Conservation (phyloP, 2,329 filamentous ascomycete species). For the Hypoxylon sp. region DNA sequence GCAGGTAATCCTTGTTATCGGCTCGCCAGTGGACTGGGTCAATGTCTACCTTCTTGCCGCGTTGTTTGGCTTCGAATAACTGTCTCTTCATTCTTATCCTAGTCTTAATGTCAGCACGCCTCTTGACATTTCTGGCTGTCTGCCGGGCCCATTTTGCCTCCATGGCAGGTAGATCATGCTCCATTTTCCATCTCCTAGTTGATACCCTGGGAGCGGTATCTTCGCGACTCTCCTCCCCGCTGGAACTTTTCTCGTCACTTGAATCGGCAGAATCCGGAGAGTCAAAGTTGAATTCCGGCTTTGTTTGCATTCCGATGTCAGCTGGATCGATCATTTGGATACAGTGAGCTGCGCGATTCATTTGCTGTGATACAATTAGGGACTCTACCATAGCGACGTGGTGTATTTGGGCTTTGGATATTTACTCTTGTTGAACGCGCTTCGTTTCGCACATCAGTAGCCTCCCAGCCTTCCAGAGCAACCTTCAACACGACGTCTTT, state of each 20-base stretch:
- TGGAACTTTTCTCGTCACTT: constrained; percentile 13
- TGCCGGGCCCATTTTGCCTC: no score
- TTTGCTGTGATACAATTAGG: constrained; percentile 21
- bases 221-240: constrained; percentile 26
- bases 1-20: constrained; percentile 20
- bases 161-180: no score
- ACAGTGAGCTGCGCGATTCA: constrained; percentile 33
- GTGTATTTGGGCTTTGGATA: not conserved
- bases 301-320: constrained; percentile 4
- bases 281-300: constrained; percentile 8
- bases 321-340: constrained; percentile 24
- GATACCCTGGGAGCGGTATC: not conserved
- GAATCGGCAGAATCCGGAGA: constrained; percentile 1
- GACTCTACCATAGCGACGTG: not conserved
- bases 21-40: no score
- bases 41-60: no score
- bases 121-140: no score
- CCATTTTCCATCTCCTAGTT: constrained; percentile 4
- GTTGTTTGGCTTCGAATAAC: no score
- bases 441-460: constrained; percentile 3
- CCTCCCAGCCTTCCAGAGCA: constrained; percentile 3
- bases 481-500: constrained; percentile 24
- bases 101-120: no score
- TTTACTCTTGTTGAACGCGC: constrained; percentile 13
- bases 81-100: no score